A percentile compares a stretch with the other conserved stretches of the same genome.
Evolutionary conservation across 106 monocot genomes (phyloP).

Genomic region (Acorus calamus): DNA sequence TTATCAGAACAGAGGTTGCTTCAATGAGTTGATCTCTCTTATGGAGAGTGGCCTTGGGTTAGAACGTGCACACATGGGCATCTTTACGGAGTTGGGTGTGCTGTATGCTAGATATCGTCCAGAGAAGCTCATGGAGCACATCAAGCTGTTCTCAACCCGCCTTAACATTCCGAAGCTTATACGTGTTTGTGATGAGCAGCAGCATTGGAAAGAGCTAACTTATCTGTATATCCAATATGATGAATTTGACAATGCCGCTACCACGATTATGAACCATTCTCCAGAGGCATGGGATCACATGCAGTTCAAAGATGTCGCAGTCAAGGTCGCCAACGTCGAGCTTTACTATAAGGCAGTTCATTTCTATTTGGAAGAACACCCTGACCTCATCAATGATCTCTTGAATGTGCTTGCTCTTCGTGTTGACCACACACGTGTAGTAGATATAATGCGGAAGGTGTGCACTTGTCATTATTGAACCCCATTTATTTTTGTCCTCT

Average conservation of each 20-base stretch:
- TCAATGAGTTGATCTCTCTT: slow-evolving; percentile 87
- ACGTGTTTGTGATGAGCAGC: slow-evolving; percentile 88
- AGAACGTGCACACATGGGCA: slow-evolving; percentile 97
- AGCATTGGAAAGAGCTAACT: slow-evolving; percentile 94
- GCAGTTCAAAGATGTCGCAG: slow-evolving; percentile 93
- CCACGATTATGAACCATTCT: slow-evolving; percentile 98
- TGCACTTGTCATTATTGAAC: not conserved
- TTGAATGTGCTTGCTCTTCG: slow-evolving; percentile 92
- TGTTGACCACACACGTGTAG: slow-evolving; percentile 90
- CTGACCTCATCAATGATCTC: slow-evolving; percentile 89
- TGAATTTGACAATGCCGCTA: slow-evolving; percentile 97
- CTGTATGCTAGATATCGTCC: slow-evolving; percentile 86
- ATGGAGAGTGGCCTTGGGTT: slow-evolving; percentile 98
- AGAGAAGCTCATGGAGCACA: slow-evolving; percentile 98
- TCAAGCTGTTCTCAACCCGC: slow-evolving; percentile 87
- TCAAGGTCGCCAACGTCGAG: slow-evolving; percentile 95
- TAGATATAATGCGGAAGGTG: slow-evolving; percentile 95
- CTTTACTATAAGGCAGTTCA: slow-evolving; percentile 98
- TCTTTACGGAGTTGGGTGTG: slow-evolving; percentile 96
- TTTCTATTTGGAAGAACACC: slow-evolving; percentile 94
- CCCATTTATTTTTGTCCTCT: not conserved
- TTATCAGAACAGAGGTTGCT: slow-evolving; percentile 98
- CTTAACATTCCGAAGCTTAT: slow-evolving; percentile 97
- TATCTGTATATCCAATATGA: slow-evolving; percentile 96
- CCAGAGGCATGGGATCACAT: slow-evolving; percentile 99